phyloP scores from a whole-genome alignment of 2,329 filamentous ascomycete genomes.

The Fusarium sp. region DNA sequence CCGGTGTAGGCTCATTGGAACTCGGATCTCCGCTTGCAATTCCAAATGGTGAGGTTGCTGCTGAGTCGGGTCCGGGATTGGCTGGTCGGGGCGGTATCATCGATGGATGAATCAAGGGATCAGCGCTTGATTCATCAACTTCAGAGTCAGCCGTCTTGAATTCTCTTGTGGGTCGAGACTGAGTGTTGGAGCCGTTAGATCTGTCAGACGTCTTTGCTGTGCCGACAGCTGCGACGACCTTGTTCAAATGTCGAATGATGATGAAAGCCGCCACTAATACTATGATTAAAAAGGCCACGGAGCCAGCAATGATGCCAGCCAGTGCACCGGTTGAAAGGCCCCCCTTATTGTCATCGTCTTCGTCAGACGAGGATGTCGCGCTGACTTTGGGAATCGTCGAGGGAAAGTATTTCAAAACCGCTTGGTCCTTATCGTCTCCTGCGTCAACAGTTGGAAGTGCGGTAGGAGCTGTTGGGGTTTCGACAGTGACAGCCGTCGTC shows the following conservation, averaged over 20 bases:
- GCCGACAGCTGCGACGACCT: conserved; percentile 59
- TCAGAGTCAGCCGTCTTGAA: conserved; percentile 61
- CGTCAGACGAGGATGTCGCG: conserved; percentile 45
- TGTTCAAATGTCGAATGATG: conserved; percentile 66
- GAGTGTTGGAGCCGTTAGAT: conserved; percentile 51
- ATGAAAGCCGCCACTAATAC: conserved; percentile 64
- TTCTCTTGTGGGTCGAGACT: conserved; percentile 55
- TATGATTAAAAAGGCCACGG: conserved; percentile 63
- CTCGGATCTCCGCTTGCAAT: conserved; percentile 48
- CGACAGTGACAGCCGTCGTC: conserved; percentile 57
- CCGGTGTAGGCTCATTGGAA: conserved; percentile 50
- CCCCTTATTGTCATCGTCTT: conserved; percentile 47
- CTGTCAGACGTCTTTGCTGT: conserved; percentile 55
- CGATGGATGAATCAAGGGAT: conserved; percentile 61
- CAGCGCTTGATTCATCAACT: conserved; percentile 60
- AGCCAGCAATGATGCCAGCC: conserved; percentile 69
- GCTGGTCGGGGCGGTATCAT: conserved; percentile 52
- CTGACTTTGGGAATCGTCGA: conserved; percentile 61
- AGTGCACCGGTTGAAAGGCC: conserved; percentile 61
- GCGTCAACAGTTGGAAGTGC: conserved; percentile 48
- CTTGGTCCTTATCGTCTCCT: conserved; percentile 48
- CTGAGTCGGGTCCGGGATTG: conserved; percentile 45
- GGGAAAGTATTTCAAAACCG: conserved; percentile 62
- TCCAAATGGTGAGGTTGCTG: conserved; percentile 38
- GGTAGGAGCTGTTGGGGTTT: conserved; percentile 57